phyloP scores from a whole-genome alignment of 352 stramenopile genomes.

The Pythium utonaiense region DNA sequence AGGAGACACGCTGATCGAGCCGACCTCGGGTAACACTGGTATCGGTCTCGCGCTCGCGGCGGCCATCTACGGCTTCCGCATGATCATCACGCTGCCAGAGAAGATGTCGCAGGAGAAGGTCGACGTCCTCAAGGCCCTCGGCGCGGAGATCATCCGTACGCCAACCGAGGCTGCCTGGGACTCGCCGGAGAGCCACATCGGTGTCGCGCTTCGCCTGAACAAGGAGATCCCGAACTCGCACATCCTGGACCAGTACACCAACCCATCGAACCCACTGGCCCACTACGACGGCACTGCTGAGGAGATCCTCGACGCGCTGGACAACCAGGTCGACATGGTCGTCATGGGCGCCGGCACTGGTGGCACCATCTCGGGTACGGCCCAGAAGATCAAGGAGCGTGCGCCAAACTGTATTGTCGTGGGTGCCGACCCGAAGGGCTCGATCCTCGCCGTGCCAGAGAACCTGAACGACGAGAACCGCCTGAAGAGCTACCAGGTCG shows the following conservation, averaged over 20 bases:
- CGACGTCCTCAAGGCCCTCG: constrained; percentile 94
- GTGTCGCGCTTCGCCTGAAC: constrained; percentile 91
- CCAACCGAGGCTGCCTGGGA: constrained; percentile 95
- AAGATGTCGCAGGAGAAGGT: constrained; percentile 98
- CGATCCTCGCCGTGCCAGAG: constrained; percentile 92
- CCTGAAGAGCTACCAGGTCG: constrained; percentile 91
- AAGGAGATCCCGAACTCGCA: constrained; percentile 94
- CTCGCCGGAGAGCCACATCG: constrained; percentile 94
- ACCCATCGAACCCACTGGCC: constrained; percentile 94
- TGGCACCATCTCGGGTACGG: constrained; percentile 93
- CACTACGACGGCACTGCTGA: constrained; percentile 96
- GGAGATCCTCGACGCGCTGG: constrained; percentile 93
- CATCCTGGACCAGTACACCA: constrained; percentile 97
- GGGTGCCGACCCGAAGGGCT: constrained; percentile 89
- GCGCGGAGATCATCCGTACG: constrained; percentile 95
- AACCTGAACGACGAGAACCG: constrained; percentile 91
- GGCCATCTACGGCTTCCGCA: constrained; percentile 95
- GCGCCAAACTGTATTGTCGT: constrained; percentile 85
- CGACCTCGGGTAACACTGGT: constrained; percentile 95
- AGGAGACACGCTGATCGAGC: constrained; percentile 94
- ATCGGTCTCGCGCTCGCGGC: constrained; percentile 97
- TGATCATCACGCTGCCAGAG: constrained; percentile 92
- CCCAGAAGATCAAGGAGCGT: constrained; percentile 93
- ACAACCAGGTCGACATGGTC: constrained; percentile 93
- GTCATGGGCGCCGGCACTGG: constrained; percentile 94